Conservation (phyloP, 179 eudicot species). For the Beta lomatogona region DNA sequence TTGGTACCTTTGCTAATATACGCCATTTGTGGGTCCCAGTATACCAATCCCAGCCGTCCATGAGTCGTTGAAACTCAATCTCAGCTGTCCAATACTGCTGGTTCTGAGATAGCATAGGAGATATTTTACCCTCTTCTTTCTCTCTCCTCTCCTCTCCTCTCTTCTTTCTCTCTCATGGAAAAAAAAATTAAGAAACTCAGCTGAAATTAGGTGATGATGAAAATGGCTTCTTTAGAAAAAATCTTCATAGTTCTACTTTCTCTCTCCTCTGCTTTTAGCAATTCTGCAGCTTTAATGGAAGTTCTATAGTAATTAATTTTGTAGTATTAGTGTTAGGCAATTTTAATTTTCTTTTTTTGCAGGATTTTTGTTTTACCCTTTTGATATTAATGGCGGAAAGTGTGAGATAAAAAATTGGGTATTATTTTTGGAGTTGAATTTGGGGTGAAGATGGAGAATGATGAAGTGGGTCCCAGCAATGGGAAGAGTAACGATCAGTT, state of each 20-base stretch:
- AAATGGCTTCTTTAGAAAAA: constrained; percentile 20
- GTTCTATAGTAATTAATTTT: constrained; percentile 12
- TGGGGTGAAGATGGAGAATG: constrained; percentile 11
- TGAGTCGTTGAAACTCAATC: background rate
- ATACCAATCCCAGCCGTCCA: background rate
- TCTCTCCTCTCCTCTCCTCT: background rate
- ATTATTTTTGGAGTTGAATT: background rate
- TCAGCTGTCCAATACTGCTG: background rate
- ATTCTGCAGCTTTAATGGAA: constrained; percentile 16
- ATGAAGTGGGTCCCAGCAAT: constrained; percentile 38
- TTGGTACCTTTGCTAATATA: background rate
- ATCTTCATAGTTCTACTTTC: background rate
- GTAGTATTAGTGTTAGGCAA: background rate
- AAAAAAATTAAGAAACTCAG: background rate
- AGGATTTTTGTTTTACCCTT: background rate
- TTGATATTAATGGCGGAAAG: background rate
- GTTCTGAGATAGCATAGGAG: background rate
- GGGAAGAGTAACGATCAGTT: constrained; percentile 62
- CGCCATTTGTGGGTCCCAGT: background rate
- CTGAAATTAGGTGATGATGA: constrained; percentile 4
- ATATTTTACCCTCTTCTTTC: background rate
- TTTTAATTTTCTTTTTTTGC: background rate
- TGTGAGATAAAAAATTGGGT: constrained; percentile 11
- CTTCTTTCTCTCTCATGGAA: constrained; percentile 4
- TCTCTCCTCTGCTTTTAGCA: constrained; percentile 12